Evolutionary conservation across 2,329 filamentous ascomycete species (phyloP).

Genomic region (Volutella citrinella): DNA sequence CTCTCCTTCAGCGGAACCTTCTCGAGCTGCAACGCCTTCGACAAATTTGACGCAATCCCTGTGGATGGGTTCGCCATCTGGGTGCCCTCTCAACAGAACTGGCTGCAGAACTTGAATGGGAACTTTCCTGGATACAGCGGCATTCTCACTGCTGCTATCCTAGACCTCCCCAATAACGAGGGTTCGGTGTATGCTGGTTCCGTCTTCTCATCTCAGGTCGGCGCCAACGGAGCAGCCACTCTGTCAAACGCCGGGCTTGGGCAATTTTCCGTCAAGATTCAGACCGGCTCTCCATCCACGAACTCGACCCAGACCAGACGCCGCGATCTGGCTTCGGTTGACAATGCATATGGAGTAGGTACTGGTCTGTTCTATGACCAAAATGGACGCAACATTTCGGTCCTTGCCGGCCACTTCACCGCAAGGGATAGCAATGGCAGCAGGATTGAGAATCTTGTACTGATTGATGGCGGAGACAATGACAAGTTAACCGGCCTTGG

Average conservation of each 20-base stretch:
- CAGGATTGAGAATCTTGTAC: conserved; percentile 72
- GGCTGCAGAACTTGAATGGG: conserved; percentile 76
- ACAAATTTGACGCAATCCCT: conserved; percentile 54
- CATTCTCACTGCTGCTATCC: conserved; percentile 64
- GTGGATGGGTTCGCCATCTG: conserved; percentile 83
- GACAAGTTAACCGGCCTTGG: conserved; percentile 71
- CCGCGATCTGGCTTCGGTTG: conserved; percentile 40
- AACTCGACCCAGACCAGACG: conserved; percentile 40
- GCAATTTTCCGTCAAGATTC: conserved; percentile 56
- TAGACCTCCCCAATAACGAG: conserved; percentile 60
- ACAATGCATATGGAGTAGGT: conserved; percentile 63
- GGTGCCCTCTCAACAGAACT: conserved; percentile 82
- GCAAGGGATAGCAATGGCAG: conserved; percentile 67
- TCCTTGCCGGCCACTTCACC: conserved; percentile 84
- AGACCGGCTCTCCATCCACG: conserved; percentile 26
- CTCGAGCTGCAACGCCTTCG: conserved; percentile 66
- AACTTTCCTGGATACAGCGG: conserved; percentile 67
- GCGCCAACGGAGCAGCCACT: conserved; percentile 69
- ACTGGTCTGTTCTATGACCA: conserved; percentile 75
- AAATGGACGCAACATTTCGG: conserved; percentile 72
- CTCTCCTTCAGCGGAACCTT: conserved; percentile 82
- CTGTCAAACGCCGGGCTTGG: conserved; percentile 55
- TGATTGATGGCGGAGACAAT: conserved; percentile 63
- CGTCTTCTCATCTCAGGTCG: conserved; percentile 70
- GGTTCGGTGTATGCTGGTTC: conserved; percentile 79